These are phyloP conservation scores for Morella rubra DNA, from an alignment of 306 rosid species.

Conservation along the genomic window DNA sequence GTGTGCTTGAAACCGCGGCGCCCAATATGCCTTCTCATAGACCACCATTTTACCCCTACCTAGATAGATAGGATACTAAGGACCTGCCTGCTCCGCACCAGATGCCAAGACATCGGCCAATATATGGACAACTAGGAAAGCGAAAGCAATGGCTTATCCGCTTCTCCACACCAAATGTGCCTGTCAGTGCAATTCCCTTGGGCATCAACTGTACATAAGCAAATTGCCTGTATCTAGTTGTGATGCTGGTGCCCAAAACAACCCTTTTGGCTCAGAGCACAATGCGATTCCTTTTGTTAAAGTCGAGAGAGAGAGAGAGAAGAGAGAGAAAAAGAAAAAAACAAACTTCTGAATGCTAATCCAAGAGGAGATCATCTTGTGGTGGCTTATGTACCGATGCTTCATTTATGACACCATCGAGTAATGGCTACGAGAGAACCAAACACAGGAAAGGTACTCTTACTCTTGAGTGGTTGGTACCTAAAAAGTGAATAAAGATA, in stretches of 20 bases:
- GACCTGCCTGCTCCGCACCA: slow-evolving; percentile 12
- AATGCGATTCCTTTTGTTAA: too few relatives aligned
- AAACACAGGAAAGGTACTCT: not conserved
- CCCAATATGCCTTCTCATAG: slow-evolving; percentile 14
- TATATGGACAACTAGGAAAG: not conserved
- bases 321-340: too few relatives aligned
- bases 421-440: not conserved
- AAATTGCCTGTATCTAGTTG: not conserved
- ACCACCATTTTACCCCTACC: slow-evolving; percentile 6
- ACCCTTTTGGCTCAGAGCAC: not conserved
- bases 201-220: not conserved
- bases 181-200: not conserved
- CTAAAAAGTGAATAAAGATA: not conserved
- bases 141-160: not conserved
- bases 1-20: too few relatives aligned
- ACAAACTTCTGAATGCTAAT: too few relatives aligned
- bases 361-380: not conserved
- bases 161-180: not conserved
- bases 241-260: not conserved
- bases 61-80: not conserved
- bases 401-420: not conserved
- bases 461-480: not conserved
- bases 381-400: not conserved
- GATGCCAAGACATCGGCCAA: slow-evolving; percentile 22
- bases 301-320: too few relatives aligned